These are phyloP conservation scores for Pueraria montana DNA, from an alignment of 306 rosid species.

Conservation along the genomic window DNA sequence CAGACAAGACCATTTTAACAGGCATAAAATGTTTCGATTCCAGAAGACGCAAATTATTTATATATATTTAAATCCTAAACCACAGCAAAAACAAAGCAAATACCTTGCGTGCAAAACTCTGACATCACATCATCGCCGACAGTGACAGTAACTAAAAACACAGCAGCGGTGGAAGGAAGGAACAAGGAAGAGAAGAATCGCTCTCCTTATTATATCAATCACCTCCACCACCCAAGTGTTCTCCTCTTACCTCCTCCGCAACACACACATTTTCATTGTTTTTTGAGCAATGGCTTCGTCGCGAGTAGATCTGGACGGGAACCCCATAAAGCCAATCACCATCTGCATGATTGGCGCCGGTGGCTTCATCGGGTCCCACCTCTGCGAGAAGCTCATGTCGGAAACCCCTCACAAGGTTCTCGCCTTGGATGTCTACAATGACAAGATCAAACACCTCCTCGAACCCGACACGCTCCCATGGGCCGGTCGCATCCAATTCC, in stretches of 20 bases:
- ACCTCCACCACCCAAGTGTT: not conserved
- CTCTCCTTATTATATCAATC: not conserved
- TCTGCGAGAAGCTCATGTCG: conserved; percentile 82
- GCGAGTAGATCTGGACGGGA: conserved; percentile 85
- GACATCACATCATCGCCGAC: not conserved
- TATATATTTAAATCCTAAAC: too few relatives aligned
- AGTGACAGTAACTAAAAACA: not conserved
- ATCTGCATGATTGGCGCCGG: conserved; percentile 98
- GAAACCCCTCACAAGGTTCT: conserved; percentile 89
- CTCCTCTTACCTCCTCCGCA: not conserved
- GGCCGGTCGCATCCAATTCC: conserved; percentile 86
- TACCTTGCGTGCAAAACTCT: conserved; percentile 19
- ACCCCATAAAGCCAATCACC: conserved; percentile 76
- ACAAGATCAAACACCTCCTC: conserved; percentile 89
- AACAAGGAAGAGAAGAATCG: not conserved
- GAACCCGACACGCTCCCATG: conserved; percentile 77
- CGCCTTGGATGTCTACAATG: conserved; percentile 85
- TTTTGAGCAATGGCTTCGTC: conserved; percentile 56
- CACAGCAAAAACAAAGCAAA: too few relatives aligned
- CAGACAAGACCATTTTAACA: too few relatives aligned
- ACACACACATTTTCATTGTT: not conserved
- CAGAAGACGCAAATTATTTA: too few relatives aligned
- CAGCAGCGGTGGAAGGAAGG: not conserved
- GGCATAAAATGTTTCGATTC: too few relatives aligned
- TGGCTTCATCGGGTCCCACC: conserved; percentile 95